phyloP scores from a whole-genome alignment of 345 rosid species.

The Abelmoschus esculentus region DNA sequence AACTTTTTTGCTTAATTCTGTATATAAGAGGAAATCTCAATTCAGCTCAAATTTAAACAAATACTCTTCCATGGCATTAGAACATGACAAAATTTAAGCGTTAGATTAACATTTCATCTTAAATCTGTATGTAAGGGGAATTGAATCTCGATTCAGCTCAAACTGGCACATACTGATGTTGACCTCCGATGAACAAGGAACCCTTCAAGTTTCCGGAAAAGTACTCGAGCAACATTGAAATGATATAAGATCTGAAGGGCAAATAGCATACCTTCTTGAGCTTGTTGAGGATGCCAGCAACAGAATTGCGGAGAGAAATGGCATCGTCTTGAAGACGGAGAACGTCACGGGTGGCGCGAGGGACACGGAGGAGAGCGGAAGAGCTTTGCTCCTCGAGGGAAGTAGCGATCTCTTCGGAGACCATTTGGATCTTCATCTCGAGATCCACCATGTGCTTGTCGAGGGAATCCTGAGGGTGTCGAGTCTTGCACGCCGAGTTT shows the following conservation, averaged over 20 bases:
- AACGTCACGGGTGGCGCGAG: constrained; percentile 90
- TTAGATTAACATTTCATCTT: background rate
- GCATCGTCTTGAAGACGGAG: constrained; percentile 93
- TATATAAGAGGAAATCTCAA: background rate
- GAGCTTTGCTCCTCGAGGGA: constrained; percentile 97
- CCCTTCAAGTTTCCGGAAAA: background rate
- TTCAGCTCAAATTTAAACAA: background rate
- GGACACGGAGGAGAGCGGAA: constrained; percentile 81
- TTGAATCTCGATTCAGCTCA: background rate
- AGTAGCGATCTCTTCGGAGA: constrained; percentile 90
- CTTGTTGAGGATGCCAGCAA: constrained; percentile 79
- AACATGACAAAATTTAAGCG: background rate
- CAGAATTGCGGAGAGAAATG: constrained; percentile 66
- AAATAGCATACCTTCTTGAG: constrained; percentile 57
- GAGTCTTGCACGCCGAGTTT: constrained; percentile 68
- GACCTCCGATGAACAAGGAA: background rate
- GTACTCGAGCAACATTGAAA: constrained; percentile 13
- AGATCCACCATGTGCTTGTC: constrained; percentile 92
- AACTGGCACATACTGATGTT: background rate
- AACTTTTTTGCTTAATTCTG: background rate
- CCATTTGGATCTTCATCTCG: constrained; percentile 99
- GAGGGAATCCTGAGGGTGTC: constrained; percentile 77
- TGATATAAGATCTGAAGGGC: background rate
- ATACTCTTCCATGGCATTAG: background rate
- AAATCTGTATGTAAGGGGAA: background rate